Evolutionary conservation across 2,329 filamentous ascomycete species (phyloP).

Genomic region (Sarocladiaceae sp.): DNA sequence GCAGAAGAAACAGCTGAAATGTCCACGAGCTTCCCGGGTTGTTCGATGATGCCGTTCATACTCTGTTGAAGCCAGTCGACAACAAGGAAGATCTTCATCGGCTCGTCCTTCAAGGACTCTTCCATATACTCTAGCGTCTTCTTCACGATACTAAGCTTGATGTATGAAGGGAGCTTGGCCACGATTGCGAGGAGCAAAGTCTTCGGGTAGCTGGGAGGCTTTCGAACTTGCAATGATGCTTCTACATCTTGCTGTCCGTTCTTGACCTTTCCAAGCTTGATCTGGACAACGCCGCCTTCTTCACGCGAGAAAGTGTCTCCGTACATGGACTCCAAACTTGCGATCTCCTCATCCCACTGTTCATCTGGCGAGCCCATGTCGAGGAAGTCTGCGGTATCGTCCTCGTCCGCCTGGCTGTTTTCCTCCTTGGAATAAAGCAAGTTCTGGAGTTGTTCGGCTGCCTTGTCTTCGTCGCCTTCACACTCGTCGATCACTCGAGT

Average conservation of each 20-base stretch:
- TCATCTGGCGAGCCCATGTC: conserved; percentile 51
- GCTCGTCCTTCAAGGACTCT: conserved; percentile 70
- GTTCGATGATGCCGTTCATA: conserved; percentile 75
- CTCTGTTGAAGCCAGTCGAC: conserved; percentile 89
- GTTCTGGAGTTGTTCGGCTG: conserved; percentile 75
- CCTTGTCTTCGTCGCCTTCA: conserved; percentile 66
- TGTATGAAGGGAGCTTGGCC: conserved; percentile 79
- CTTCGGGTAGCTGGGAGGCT: conserved; percentile 69
- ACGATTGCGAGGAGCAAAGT: conserved; percentile 66
- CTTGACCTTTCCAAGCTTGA: conserved; percentile 57
- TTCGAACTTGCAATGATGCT: conserved; percentile 62
- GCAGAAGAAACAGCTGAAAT: conserved; percentile 75
- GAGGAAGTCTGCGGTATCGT: conserved; percentile 37
- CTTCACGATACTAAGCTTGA: conserved; percentile 82
- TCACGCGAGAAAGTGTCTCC: conserved; percentile 64
- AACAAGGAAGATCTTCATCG: conserved; percentile 84
- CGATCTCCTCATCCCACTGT: conserved; percentile 81
- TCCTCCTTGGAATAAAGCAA: conserved; percentile 24
- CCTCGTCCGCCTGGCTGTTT: conserved; percentile 25
- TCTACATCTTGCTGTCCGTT: conserved; percentile 48
- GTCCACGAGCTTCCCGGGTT: conserved; percentile 78
- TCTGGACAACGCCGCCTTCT: conserved; percentile 62
- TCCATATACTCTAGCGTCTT: conserved; percentile 69
- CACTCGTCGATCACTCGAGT: conserved; percentile 69
- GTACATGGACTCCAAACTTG: conserved; percentile 80